Conservation (phyloP, 257 asterid species). For the Salvia rosmarinus region DNA sequence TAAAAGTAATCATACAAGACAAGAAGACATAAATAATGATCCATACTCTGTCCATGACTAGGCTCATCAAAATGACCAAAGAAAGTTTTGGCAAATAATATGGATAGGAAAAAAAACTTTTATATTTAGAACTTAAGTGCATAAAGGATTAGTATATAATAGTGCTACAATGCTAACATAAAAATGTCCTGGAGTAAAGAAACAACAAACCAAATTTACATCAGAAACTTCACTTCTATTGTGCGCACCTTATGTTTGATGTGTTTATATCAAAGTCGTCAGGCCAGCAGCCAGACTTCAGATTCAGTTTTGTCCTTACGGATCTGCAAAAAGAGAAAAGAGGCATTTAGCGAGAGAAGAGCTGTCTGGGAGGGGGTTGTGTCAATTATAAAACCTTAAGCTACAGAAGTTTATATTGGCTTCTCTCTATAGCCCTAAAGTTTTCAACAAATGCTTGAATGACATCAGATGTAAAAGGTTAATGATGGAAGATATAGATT, state of each 20-base stretch:
- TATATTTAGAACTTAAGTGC: not conserved
- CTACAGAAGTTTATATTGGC: not conserved
- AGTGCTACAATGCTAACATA: not conserved
- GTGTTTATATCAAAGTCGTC: conserved; percentile 64
- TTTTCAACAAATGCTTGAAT: not conserved
- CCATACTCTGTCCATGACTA: not conserved
- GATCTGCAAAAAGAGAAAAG: conserved; percentile 51
- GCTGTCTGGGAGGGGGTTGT: not conserved
- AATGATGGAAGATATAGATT: not conserved
- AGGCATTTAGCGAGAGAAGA: not conserved
- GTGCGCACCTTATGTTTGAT: conserved; percentile 57
- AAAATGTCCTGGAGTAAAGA: conserved; percentile 7
- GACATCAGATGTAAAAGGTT: not conserved
- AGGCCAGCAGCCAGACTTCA: conserved; percentile 88
- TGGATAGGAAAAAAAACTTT: not conserved
- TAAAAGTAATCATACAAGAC: not conserved
- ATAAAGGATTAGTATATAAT: not conserved
- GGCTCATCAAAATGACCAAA: conserved; percentile 7
- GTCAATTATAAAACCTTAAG: conserved; percentile 6
- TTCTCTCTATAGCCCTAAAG: conserved; percentile 12
- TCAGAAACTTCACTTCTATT: conserved; percentile 68
- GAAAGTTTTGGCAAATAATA: not conserved
- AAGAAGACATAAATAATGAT: not conserved
- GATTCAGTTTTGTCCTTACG: conserved; percentile 84
- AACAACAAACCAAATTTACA: conserved; percentile 42